Evolutionary conservation across 225 moss, liverwort and hornwort species (phyloP).

Genomic region (Takakia lepidozioides): DNA sequence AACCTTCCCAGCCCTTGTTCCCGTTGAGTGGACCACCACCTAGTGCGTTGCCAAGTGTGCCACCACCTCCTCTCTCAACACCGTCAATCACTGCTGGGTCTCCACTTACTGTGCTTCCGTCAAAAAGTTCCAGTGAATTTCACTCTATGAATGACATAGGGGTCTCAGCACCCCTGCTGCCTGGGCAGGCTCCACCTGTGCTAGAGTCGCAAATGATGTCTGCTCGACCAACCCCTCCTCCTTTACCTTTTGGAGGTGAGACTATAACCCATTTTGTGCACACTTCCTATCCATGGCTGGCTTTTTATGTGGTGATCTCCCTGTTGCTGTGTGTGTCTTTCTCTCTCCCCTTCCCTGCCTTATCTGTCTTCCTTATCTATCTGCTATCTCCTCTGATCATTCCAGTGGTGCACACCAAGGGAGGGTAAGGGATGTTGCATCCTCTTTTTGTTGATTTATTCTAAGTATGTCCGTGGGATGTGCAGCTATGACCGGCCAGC

Average conservation of each 20-base stretch:
- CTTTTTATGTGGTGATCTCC: too few relatives aligned
- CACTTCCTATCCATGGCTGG: too few relatives aligned
- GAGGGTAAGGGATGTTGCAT: too few relatives aligned
- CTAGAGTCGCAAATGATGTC: slow-evolving; percentile 22
- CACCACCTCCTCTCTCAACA: slow-evolving; percentile 19
- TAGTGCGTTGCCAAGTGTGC: slow-evolving; percentile 38
- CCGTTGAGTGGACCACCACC: slow-evolving; percentile 50
- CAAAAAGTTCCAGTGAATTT: slow-evolving; percentile 30
- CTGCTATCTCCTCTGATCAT: too few relatives aligned
- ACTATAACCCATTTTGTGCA: too few relatives aligned
- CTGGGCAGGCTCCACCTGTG: slow-evolving; percentile 12
- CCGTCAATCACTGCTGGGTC: slow-evolving; percentile 16
- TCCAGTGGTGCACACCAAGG: too few relatives aligned
- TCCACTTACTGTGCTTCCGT: slow-evolving; percentile 24
- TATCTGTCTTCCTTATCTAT: too few relatives aligned
- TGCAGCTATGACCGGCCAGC: slow-evolving; percentile 39
- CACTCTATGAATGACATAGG: slow-evolving; percentile 33
- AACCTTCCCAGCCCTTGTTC: slow-evolving; percentile 46
- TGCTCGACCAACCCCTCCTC: slow-evolving; percentile 21
- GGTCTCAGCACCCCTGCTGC: slow-evolving; percentile 20
- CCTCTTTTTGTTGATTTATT: slow-evolving; percentile 24
- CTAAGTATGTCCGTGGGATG: slow-evolving; percentile 27
- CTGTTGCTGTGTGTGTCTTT: too few relatives aligned
- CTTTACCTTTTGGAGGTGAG: slow-evolving; percentile 48
- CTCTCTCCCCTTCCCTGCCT: too few relatives aligned